Percentiles rank a stretch among this genome's conserved stretches.
Evolutionary conservation across 1,139 yeast genomes (phyloP).

Genomic region (Geotrichum klebahnii): DNA sequence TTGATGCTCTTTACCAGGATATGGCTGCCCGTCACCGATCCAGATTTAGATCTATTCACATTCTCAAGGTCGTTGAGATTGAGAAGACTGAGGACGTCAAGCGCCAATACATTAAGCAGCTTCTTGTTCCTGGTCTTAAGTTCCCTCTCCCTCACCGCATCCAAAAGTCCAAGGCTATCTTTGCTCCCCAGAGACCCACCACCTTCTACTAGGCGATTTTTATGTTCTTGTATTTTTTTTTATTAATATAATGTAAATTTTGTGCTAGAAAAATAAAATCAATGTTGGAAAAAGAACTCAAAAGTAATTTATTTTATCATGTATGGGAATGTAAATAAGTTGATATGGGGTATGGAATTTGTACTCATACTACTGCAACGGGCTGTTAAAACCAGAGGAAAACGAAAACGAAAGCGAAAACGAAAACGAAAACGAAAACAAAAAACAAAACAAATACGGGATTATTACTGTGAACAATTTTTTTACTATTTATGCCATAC

Average conservation of each 20-base stretch:
- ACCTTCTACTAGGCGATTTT: constrained; percentile 73
- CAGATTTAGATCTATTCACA: constrained; percentile 98
- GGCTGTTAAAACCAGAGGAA: too few relatives aligned
- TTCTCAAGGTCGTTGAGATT: constrained; percentile 91
- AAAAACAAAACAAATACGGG: too few relatives aligned
- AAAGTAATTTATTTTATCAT: too few relatives aligned
- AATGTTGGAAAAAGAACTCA: too few relatives aligned
- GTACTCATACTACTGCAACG: background rate
- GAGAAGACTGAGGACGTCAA: constrained; percentile 96
- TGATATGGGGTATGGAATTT: too few relatives aligned
- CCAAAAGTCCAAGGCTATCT: constrained; percentile 82
- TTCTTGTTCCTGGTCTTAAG: constrained; percentile 90
- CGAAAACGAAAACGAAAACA: too few relatives aligned
- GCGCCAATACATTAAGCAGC: constrained; percentile 99
- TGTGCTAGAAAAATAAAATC: constrained; percentile 16
- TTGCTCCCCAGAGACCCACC: constrained; percentile 90
- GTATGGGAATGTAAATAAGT: too few relatives aligned
- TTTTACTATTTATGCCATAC: too few relatives aligned
- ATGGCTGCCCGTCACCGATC: constrained; percentile 99
- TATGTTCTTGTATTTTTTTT: constrained; percentile 17
- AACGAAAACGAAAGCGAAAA: too few relatives aligned
- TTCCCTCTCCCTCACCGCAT: constrained; percentile 99
- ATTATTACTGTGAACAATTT: too few relatives aligned
- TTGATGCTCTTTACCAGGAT: constrained; percentile 97
- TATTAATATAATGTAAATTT: constrained; percentile 20